These are phyloP conservation scores for Aureobasidium leucospermi DNA, from an alignment of 2,329 filamentous ascomycete genomes.

Conservation along the genomic window DNA sequence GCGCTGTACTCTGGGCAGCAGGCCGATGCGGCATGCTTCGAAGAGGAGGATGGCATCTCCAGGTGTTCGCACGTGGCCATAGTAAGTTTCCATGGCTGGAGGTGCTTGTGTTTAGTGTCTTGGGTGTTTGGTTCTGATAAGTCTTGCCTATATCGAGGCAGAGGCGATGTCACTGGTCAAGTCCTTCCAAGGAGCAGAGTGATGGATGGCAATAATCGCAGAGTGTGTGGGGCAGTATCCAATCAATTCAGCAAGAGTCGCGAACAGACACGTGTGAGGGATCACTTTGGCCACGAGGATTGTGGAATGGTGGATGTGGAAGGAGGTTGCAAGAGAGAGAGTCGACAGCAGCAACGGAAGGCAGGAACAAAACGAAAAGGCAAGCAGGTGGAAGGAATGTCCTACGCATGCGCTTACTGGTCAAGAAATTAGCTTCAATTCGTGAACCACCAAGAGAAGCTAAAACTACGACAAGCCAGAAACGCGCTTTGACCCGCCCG, in stretches of 20 bases:
- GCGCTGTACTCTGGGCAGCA: slow-evolving; percentile 85
- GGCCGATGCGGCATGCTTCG: slow-evolving; percentile 84
- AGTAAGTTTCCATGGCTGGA: slow-evolving; percentile 83
- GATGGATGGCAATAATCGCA: neutral
- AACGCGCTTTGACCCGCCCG: too few species aligned
- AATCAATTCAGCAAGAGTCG: neutral
- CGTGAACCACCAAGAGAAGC: neutral
- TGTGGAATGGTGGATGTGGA: neutral
- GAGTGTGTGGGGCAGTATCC: neutral
- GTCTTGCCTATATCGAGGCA: neutral
- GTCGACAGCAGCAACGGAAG: neutral
- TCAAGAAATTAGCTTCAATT: neutral
- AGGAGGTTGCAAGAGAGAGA: neutral
- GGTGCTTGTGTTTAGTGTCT: neutral
- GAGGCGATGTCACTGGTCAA: neutral
- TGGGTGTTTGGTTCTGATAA: neutral
- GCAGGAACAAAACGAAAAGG: neutral
- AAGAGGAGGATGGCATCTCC: slow-evolving; percentile 97
- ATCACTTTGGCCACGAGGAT: neutral
- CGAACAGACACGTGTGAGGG: neutral
- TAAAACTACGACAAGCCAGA: too few species aligned
- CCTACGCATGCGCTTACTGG: slow-evolving; percentile 8
- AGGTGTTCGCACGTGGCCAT: slow-evolving; percentile 91
- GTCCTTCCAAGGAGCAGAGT: neutral
- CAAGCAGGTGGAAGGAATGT: slow-evolving; percentile 1